These are phyloP conservation scores for Auriscalpium vulgare DNA, from an alignment of 768 basidiomycete genomes.

Conservation along the genomic window DNA sequence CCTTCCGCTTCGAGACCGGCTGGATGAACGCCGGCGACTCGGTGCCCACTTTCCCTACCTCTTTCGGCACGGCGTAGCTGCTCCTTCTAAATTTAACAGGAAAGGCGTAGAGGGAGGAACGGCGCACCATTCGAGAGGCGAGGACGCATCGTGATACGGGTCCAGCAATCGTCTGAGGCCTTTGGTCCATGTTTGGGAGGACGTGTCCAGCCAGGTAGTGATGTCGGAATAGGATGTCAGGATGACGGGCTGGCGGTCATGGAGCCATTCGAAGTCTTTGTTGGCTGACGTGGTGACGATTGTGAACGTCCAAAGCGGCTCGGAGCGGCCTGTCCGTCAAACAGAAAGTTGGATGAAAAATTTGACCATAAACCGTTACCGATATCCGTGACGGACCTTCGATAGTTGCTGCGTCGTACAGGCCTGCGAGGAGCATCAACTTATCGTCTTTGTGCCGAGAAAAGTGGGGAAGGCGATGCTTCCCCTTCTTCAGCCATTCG, in stretches of 20 bases:
- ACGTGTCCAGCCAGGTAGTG: conserved; percentile 74
- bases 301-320: conserved; percentile 72
- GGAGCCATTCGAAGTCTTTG: conserved; percentile 74
- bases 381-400: conserved; percentile 35
- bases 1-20: conserved; percentile 70
- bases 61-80: conserved; percentile 84
- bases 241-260: conserved; percentile 84
- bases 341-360: background rate
- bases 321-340: conserved; percentile 35
- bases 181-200: conserved; percentile 53
- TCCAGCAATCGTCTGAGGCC: conserved; percentile 52
- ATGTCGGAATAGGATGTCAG: conserved; percentile 56
- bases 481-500: conserved; percentile 88
- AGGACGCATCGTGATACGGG: conserved; percentile 43
- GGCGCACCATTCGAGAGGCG: conserved; percentile 62
- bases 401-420: conserved; percentile 70
- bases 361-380: background rate
- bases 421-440: conserved; percentile 80
- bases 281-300: conserved; percentile 81
- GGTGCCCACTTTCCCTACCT: conserved; percentile 84
- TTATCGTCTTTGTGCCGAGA: conserved; percentile 55
- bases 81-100: background rate
- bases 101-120: background rate
- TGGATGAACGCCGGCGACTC: conserved; percentile 79
- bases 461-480: conserved; percentile 75